Conservation (phyloP, 202 grass and related monocot species). For the Cymbopogon flexuosus region DNA sequence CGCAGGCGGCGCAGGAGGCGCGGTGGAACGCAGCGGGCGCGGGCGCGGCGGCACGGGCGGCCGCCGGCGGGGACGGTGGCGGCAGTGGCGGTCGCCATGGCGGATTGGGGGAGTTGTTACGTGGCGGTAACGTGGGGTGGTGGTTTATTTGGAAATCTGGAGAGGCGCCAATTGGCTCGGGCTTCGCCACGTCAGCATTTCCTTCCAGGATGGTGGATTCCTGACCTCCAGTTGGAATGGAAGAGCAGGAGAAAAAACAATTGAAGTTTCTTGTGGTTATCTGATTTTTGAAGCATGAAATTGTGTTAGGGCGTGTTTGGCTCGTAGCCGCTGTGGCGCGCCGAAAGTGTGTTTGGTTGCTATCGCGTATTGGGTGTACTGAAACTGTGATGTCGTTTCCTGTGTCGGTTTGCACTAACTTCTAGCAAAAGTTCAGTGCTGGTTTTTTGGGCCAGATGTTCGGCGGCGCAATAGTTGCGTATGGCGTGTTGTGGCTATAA, state of each 20-base stretch:
- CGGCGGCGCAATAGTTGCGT: too few relatives aligned
- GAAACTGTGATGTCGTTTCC: too few relatives aligned
- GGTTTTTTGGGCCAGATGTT: too few relatives aligned
- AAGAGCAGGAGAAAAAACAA: background rate
- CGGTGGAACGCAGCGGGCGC: background rate
- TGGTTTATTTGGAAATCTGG: background rate
- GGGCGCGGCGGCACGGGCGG: slow-evolving; percentile 18
- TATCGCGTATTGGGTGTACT: too few relatives aligned
- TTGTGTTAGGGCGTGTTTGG: too few relatives aligned
- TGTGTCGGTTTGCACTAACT: too few relatives aligned
- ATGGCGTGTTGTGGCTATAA: too few relatives aligned
- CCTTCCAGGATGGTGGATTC: background rate
- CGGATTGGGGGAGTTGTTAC: background rate
- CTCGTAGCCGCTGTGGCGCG: too few relatives aligned
- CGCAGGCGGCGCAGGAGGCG: slow-evolving; percentile 17
- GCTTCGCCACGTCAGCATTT: slow-evolving; percentile 25
- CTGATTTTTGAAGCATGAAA: background rate
- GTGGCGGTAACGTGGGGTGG: slow-evolving; percentile 8
- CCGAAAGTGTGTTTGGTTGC: too few relatives aligned
- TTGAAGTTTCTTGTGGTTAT: background rate
- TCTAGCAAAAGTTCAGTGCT: too few relatives aligned
- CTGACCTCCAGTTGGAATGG: background rate
- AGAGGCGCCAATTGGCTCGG: slow-evolving; percentile 17
- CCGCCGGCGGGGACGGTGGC: slow-evolving; percentile 33
- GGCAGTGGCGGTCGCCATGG: slow-evolving; percentile 39